phyloP scores from a whole-genome alignment of 768 basidiomycete genomes.

The Lactarius hengduanensis region DNA sequence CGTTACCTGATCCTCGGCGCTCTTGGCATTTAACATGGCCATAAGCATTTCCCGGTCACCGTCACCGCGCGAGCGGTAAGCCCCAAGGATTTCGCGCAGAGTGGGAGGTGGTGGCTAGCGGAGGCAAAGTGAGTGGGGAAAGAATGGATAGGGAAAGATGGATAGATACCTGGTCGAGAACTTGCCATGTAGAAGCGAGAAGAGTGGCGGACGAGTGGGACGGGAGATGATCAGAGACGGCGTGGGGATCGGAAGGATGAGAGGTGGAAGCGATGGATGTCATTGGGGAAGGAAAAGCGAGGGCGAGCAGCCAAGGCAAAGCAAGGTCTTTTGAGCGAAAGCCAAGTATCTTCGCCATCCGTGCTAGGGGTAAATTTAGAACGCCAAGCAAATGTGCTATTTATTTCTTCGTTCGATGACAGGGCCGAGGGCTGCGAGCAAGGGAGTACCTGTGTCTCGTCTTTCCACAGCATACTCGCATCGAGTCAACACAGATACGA shows the following conservation, averaged over 20 bases:
- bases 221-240: conserved; percentile 18
- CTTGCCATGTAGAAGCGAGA: conserved; percentile 45
- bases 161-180: conserved; percentile 46
- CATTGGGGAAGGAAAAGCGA: conserved; percentile 22
- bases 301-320: conserved; percentile 13
- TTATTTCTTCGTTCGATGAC: conserved; percentile 15
- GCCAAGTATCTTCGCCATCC: conserved; percentile 25
- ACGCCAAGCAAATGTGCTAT: conserved; percentile 31
- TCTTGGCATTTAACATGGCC: conserved; percentile 88
- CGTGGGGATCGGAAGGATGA: conserved; percentile 17
- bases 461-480: neutral
- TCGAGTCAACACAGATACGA: neutral
- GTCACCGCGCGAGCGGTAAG: conserved; percentile 82
- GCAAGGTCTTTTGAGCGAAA: conserved; percentile 29
- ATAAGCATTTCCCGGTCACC: conserved; percentile 92
- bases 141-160: neutral
- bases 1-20: conserved; percentile 84
- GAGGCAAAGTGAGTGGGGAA: conserved; percentile 8
- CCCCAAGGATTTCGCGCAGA: conserved; percentile 81
- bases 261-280: conserved; percentile 24
- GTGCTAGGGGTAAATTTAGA: conserved; percentile 29
- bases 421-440: conserved; percentile 13
- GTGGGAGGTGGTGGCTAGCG: conserved; percentile 71
- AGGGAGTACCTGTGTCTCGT: neutral
- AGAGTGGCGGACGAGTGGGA: conserved; percentile 34